These are phyloP conservation scores for Suhomyces prunicola DNA, from an alignment of 805 yeast species.

Conservation along the genomic window DNA sequence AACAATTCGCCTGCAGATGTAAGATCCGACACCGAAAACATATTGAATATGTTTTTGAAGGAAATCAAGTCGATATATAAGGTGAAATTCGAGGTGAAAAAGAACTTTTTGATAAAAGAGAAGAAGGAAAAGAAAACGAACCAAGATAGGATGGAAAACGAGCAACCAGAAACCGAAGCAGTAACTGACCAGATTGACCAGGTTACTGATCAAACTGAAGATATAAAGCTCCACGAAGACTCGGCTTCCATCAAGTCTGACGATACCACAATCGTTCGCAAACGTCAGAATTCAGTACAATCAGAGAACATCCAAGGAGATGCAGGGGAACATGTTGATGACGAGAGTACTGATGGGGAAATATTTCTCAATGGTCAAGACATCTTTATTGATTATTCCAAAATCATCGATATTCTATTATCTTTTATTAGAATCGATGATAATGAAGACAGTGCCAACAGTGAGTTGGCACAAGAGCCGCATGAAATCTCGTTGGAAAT, in stretches of 20 bases:
- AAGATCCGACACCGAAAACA: conserved; percentile 75
- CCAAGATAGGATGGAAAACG: not conserved
- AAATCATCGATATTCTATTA: conserved; percentile 76
- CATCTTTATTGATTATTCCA: conserved; percentile 73
- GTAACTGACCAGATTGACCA: not conserved
- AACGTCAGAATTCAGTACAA: not conserved
- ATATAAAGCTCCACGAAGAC: conserved; percentile 6
- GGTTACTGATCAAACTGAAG: not conserved
- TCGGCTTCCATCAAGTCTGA: conserved; percentile 23
- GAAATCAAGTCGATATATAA: conserved; percentile 78
- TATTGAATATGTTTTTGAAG: conserved; percentile 68
- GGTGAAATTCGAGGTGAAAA: conserved; percentile 53
- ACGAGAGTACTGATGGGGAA: conserved; percentile 17
- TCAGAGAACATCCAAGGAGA: not conserved
- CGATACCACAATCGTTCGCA: conserved; percentile 24
- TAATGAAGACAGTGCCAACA: conserved; percentile 14
- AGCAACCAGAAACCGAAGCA: not conserved
- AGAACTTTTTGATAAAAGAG: conserved; percentile 18
- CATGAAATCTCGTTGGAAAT: conserved; percentile 52
- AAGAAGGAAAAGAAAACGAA: conserved; percentile 5
- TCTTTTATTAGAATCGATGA: conserved; percentile 66
- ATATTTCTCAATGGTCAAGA: conserved; percentile 57
- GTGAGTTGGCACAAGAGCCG: conserved; percentile 27
- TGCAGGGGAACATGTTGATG: not conserved
- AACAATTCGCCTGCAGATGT: conserved; percentile 86